Evolutionary conservation across 2,329 filamentous ascomycete species (phyloP), one percentile per base, ranked within the genome.

Genomic region (Botrytis pseudocinerea): DNA sequence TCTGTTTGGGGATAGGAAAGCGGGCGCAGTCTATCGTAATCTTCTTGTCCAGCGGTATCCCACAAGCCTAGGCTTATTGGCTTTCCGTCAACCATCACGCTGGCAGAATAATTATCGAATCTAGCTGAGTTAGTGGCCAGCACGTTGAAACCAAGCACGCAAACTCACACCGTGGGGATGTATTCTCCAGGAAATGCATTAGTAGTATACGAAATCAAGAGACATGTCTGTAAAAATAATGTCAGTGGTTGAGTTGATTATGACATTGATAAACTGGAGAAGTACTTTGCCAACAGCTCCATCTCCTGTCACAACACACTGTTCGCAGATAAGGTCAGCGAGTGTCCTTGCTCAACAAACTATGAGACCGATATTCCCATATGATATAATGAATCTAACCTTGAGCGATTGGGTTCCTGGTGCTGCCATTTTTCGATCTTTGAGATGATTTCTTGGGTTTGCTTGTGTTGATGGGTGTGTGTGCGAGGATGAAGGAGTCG

Each of bases 141-240:
- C 35, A 20, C 57, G 20, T 35, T 54, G 68, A 32, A n/a, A 42
- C 20, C 40, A 46, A 68, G 68, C 61, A 64, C 32, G 59, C 60
- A 73, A 61, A 76, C 92, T 84, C 85, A 96, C 93, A 99, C 96
- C 80, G 96, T 99, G 78, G 96, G 96, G 80, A 99, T 98, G 85
- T 99, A 99, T 88, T 99, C 96, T 84, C 96, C 96, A n/a, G 96
- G 96, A 83, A 99, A 99, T 77, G 96, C 96, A 86, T 98, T 99
- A 76, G 96, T 99, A 76, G 96, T 98, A 86, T 99, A 99, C 70
- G 95, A 98, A 83, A 99, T 99, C 80, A 99, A 91, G 74, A 99
- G 91, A 87, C 96, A 99, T 88, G 96, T 99, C 95, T 98, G 75
- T 61, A 38, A 51, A 62, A 65, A 83, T 78, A 44, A 40, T 32